phyloP scores from a whole-genome alignment of 305 asterid species.

The Petunia hybrid region DNA sequence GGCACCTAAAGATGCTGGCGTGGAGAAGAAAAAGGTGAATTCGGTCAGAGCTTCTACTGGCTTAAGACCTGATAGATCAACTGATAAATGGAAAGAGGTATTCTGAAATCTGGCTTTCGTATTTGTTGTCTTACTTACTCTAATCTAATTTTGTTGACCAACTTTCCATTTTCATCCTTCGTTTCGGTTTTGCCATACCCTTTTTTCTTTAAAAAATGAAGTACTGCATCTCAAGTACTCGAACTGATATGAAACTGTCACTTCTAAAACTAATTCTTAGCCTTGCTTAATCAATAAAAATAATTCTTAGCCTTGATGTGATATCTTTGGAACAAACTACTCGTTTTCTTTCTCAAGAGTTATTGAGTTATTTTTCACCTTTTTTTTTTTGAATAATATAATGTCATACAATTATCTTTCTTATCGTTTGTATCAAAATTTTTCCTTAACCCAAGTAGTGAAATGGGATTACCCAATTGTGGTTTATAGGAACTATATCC shows the following conservation, averaged over 20 bases:
- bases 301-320: neutral
- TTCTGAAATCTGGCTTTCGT: neutral
- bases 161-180: neutral
- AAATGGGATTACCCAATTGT: neutral
- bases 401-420: neutral
- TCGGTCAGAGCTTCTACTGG: conserved; percentile 44
- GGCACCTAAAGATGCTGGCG: conserved; percentile 43
- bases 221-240: conserved; percentile 8
- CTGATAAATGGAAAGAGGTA: conserved; percentile 72
- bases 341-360: neutral
- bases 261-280: neutral
- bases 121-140: neutral
- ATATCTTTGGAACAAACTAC: neutral
- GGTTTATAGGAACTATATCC: neutral
- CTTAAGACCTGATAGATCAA: conserved; percentile 57
- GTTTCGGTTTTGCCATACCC: neutral
- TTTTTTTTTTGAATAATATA: neutral
- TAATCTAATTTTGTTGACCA: neutral
- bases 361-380: neutral
- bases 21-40: conserved; percentile 40
- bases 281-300: neutral
- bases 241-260: neutral
- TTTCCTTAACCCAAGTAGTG: neutral
- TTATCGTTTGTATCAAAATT: neutral
- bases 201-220: neutral